phyloP scores from a whole-genome alignment of 176 grass and related monocot species.

The Cymbopogon citratus region DNA sequence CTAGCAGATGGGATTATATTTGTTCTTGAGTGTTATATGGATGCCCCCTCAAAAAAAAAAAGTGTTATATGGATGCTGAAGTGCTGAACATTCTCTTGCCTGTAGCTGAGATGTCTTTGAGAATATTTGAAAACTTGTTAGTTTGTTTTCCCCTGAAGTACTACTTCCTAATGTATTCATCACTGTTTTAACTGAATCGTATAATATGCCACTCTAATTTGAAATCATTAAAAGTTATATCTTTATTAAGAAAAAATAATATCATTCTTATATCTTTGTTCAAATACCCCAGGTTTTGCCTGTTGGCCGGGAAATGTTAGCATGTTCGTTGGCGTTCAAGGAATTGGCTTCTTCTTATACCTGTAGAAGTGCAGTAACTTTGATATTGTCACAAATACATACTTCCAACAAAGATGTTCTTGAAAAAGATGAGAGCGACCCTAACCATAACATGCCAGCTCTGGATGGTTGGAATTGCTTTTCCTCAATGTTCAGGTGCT shows the following conservation, averaged over 20 bases:
- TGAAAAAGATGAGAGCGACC: slow-evolving; percentile 23
- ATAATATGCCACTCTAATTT: not conserved
- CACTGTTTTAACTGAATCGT: not conserved
- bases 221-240: not conserved
- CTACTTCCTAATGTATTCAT: not conserved
- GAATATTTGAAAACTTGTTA: not conserved
- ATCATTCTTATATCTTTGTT: not conserved
- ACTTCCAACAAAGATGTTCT: slow-evolving; percentile 16
- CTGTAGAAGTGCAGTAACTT: slow-evolving; percentile 40
- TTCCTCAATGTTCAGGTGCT: slow-evolving; percentile 43
- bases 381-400: slow-evolving; percentile 45
- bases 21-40: not conserved
- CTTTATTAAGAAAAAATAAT: not conserved
- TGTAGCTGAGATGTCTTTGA: not conserved
- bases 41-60: too few species aligned
- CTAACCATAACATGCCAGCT: slow-evolving; percentile 6
- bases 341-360: slow-evolving; percentile 62
- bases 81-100: not conserved
- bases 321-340: slow-evolving; percentile 76
- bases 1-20: not conserved
- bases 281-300: slow-evolving; percentile 55
- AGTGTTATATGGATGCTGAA: not conserved
- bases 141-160: not conserved
- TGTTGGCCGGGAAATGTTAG: slow-evolving; percentile 72
- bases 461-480: slow-evolving; percentile 39